Conservation (phyloP, 257 asterid species). For the Salvia hispanica region DNA sequence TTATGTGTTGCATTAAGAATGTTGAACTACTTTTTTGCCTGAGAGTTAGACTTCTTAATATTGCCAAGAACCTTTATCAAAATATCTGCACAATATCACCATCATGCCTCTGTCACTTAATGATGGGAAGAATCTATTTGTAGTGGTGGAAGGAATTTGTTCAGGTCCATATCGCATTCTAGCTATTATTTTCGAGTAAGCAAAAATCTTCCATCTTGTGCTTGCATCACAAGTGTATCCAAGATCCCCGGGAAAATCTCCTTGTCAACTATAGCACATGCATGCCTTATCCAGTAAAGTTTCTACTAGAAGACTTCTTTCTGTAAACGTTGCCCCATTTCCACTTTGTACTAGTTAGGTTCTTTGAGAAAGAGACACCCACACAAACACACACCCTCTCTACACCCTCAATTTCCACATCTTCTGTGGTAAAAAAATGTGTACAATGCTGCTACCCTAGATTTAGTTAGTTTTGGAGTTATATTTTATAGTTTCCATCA, state of each 20-base stretch:
- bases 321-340: constrained; percentile 30
- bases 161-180: constrained; percentile 56
- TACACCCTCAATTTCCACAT: constrained; percentile 24
- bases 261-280: constrained; percentile 34
- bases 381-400: constrained; percentile 21
- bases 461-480: constrained; percentile 45
- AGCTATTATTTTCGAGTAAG: constrained; percentile 40
- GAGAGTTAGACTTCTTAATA: constrained; percentile 25
- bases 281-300: constrained; percentile 46
- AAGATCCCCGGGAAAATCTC: constrained; percentile 41
- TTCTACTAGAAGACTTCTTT: constrained; percentile 36
- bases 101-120: constrained; percentile 40
- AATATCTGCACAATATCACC: constrained; percentile 39
- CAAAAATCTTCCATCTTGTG: constrained; percentile 39
- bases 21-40: constrained; percentile 13
- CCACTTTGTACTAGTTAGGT: constrained; percentile 38
- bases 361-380: constrained; percentile 30
- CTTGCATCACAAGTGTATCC: constrained; percentile 38
- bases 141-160: constrained; percentile 43
- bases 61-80: constrained; percentile 33
- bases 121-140: constrained; percentile 47
- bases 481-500: constrained; percentile 40
- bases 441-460: constrained; percentile 31
- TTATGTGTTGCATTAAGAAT: not conserved
- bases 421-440: constrained; percentile 33